These are phyloP conservation scores for Trichosporon coremiiforme DNA, from an alignment of 1,284 basidiomycete species.

Conservation along the genomic window DNA sequence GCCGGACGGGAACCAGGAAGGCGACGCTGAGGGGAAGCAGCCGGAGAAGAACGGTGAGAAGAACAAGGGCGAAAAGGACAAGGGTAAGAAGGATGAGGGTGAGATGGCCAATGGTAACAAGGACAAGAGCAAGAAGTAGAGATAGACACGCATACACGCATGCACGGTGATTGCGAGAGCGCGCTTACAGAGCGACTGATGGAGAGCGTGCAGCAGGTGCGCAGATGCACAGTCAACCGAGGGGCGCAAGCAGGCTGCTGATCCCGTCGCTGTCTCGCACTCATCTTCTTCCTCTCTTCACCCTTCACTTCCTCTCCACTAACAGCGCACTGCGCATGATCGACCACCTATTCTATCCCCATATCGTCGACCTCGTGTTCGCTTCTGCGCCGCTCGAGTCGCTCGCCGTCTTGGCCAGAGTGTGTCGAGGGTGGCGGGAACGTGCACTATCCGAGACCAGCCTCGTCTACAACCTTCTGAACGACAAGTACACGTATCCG, in stretches of 20 bases:
- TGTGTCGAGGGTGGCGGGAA: not conserved
- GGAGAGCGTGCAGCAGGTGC: too few species aligned
- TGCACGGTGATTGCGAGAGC: not conserved
- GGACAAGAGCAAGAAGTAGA: slow-evolving; percentile 1
- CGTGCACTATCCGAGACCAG: not conserved
- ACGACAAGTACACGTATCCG: not conserved
- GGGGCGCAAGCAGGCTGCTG: too few species aligned
- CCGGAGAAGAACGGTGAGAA: not conserved
- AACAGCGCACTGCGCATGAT: not conserved
- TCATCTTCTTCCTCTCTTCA: not conserved
- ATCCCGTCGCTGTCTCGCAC: not conserved
- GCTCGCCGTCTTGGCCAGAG: not conserved
- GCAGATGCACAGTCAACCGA: too few species aligned
- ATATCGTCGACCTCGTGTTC: too few species aligned
- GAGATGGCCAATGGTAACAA: not conserved
- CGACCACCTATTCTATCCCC: not conserved
- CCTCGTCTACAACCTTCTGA: not conserved
- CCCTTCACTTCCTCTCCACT: not conserved
- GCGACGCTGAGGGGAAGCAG: not conserved
- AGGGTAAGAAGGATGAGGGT: not conserved
- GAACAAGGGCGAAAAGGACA: not conserved
- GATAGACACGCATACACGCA: not conserved
- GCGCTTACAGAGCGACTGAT: not conserved
- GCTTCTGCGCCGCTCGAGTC: not conserved
- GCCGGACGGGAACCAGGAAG: not conserved